Evolutionary conservation across 768 basidiomycete species (phyloP).

Genomic region (Kondoa subrosea): DNA sequence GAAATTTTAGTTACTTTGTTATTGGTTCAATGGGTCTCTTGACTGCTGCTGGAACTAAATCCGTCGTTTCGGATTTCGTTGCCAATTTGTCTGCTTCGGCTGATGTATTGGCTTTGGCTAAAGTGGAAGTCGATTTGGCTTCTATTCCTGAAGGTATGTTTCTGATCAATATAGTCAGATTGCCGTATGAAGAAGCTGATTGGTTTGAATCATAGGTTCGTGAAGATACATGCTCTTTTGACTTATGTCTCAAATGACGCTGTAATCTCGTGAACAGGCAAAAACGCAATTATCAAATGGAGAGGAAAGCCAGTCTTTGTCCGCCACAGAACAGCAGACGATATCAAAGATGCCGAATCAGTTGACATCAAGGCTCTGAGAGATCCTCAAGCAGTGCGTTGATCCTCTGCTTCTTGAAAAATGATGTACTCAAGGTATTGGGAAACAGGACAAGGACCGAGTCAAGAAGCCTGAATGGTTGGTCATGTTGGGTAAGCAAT

Average conservation of each 20-base stretch:
- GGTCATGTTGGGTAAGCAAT: conserved; percentile 35
- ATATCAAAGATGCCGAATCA: conserved; percentile 80
- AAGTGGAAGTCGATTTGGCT: conserved; percentile 82
- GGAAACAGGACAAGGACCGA: conserved; percentile 50
- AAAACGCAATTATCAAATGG: conserved; percentile 97
- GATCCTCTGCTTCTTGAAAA: not conserved
- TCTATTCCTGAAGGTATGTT: conserved; percentile 56
- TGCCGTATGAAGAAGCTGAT: not conserved
- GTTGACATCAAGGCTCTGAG: conserved; percentile 71
- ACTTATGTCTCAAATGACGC: too few relatives aligned
- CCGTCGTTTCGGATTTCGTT: conserved; percentile 80
- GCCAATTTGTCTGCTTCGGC: conserved; percentile 93
- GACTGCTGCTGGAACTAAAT: conserved; percentile 85
- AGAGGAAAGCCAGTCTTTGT: conserved; percentile 99
- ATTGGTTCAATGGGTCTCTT: conserved; percentile 64
- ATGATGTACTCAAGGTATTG: not conserved
- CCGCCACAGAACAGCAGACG: conserved; percentile 74
- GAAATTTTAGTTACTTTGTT: conserved; percentile 37
- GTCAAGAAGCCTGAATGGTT: conserved; percentile 53
- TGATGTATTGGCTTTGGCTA: conserved; percentile 92
- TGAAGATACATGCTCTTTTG: not conserved
- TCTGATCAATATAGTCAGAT: not conserved
- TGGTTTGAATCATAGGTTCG: not conserved
- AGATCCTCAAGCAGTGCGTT: conserved; percentile 53
- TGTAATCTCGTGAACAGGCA: conserved; percentile 30